Evolutionary conservation across 2,329 filamentous ascomycete genomes (phyloP).

Genomic region (Didymella glomerata): DNA sequence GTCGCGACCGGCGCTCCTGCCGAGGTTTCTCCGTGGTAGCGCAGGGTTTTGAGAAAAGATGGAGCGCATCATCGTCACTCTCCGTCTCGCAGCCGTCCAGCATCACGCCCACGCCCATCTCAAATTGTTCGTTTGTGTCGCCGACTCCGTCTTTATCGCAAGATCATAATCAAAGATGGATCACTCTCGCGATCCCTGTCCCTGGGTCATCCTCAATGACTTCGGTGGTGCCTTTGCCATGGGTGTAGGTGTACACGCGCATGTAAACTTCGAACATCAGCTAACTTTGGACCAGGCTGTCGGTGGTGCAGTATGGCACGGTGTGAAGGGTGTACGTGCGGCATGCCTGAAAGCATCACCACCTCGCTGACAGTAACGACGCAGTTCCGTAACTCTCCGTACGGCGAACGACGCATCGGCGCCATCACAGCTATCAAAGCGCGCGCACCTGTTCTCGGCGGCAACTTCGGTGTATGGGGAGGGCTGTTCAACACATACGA

Average conservation of each 20-base stretch:
- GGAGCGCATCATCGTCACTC: conserved; percentile 39
- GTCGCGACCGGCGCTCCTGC: conserved; percentile 9
- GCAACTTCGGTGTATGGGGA: conserved; percentile 98
- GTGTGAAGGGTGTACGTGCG: conserved; percentile 84
- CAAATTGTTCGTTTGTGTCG: conserved; percentile 44
- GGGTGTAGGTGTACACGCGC: conserved; percentile 72
- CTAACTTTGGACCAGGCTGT: conserved; percentile 48
- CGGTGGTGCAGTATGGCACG: conserved; percentile 79
- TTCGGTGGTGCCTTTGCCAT: conserved; percentile 97
- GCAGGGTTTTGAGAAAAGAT: conserved; percentile 41
- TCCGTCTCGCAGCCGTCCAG: conserved; percentile 26
- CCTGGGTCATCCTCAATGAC: conserved; percentile 95
- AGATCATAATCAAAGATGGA: conserved; percentile 68
- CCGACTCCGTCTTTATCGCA: conserved; percentile 2
- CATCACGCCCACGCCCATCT: conserved; percentile 26
- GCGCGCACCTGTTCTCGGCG: conserved; percentile 91
- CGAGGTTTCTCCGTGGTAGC: conserved; percentile 33
- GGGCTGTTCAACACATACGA: conserved; percentile 96
- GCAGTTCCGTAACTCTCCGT: conserved; percentile 57
- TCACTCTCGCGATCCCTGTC: conserved; percentile 96
- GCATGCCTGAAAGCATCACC: background rate
- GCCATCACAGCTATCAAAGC: conserved; percentile 96
- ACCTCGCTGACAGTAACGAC: conserved; percentile 19
- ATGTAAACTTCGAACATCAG: conserved; percentile 11
- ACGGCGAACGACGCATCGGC: conserved; percentile 94